Evolutionary conservation across 2,329 filamentous ascomycete species (phyloP), one percentile per base, ranked within the genome.

Genomic region (Aspergillus sergii): DNA sequence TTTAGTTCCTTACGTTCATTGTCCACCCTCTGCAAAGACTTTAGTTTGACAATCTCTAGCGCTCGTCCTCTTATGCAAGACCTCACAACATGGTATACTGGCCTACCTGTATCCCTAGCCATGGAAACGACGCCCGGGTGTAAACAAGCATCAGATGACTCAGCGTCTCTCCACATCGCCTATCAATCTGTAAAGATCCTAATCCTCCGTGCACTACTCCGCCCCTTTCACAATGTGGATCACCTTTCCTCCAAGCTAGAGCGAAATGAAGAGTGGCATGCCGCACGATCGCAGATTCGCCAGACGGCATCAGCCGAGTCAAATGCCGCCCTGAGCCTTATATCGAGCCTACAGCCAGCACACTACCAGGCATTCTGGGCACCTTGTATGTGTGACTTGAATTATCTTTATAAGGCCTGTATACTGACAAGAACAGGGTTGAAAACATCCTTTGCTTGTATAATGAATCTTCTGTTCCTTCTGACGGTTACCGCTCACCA

Each of bases 301-400:
- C 36, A 53, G 16, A 51, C 45, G 16, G 45, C 45, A 7, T 51
- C 43, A 5, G 21, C 32, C n/a, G 57, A 59, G 28, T 23, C 34
- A 21, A 46, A 59, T 46, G 46, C 46, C 0, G 57, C 46, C 3
- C 16, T 59, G 21, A 30, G 16, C 32, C 30, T 50, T 36, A 26
- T 59, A 8, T 59, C 57, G 6, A 23, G 21, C 3, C 26, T 59
- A 16, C 26, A 19, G 10, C 30, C 57, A 19, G 32, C 34, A 23
- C 43, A 59, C 36, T 59, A 59, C 34, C 57, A 59, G 26, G 46
- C 45, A 11, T 59, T 59, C 19, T 59, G 57, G 57, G 46, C 45
- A 14, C 45, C 57, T 39, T 59, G 57, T 59, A 59, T 41, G 45
- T 51, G 16, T 8, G 9, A 51, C 9, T 21, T 32, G 19, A n/a